phyloP scores from a whole-genome alignment of 345 rosid genomes.

The Eucalyptus leucophloia region DNA sequence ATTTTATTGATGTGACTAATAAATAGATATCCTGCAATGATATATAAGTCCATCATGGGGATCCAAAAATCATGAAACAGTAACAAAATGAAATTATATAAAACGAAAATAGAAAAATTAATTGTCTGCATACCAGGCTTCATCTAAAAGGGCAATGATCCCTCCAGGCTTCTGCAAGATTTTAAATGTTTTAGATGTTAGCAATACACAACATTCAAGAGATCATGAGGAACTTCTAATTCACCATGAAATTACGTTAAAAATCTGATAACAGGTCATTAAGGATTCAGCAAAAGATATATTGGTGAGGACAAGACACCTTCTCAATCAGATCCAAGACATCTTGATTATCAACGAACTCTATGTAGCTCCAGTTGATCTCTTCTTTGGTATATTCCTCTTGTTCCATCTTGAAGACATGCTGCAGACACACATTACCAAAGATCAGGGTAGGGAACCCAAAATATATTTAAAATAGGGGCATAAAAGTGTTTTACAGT shows the following conservation, averaged over 20 bases:
- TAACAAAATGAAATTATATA: not conserved
- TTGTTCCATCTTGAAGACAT: slow-evolving; percentile 99
- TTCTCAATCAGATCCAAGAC: slow-evolving; percentile 95
- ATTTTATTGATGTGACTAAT: not conserved
- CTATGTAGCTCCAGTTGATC: slow-evolving; percentile 99
- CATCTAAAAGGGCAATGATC: slow-evolving; percentile 93
- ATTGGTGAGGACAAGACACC: slow-evolving; percentile 15
- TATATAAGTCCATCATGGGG: not conserved
- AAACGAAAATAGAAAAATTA: not conserved
- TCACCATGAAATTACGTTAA: not conserved
- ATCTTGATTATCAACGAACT: slow-evolving; percentile 99
- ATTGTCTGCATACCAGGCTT: slow-evolving; percentile 66
- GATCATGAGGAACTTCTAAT: not conserved
- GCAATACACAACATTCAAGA: not conserved
- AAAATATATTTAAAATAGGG: not conserved
- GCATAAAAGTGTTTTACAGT: not conserved
- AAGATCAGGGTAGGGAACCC: not conserved
- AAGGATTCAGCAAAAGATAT: not conserved
- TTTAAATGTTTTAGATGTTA: not conserved
- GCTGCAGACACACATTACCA: slow-evolving; percentile 35
- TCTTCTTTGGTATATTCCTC: slow-evolving; percentile 98
- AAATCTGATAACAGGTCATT: not conserved
- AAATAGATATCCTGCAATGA: not conserved
- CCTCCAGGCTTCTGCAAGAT: slow-evolving; percentile 90
- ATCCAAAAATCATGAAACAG: not conserved